These are phyloP conservation scores for Coprinopsis marcescibilis DNA, from an alignment of 768 basidiomycete species.

Conservation along the genomic window DNA sequence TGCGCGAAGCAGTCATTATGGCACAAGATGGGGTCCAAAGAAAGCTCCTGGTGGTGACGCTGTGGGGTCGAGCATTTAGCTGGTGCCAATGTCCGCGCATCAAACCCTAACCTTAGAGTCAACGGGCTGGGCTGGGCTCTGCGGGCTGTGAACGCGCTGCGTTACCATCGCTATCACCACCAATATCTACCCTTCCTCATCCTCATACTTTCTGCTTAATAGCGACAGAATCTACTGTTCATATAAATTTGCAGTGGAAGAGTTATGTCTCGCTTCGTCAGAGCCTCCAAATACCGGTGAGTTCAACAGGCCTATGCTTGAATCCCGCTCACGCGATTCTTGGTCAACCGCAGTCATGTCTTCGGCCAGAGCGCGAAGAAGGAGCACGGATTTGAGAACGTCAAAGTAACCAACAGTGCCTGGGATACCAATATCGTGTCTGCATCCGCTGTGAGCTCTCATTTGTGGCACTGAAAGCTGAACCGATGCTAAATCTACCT, in stretches of 20 bases:
- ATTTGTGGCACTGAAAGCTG: conserved; percentile 5
- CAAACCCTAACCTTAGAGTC: conserved; percentile 4
- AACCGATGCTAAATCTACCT: not conserved
- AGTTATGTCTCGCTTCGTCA: conserved; percentile 81
- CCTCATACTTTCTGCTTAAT: not conserved
- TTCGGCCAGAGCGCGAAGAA: conserved; percentile 87
- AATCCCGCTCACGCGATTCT: conserved; percentile 9
- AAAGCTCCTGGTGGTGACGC: too few species aligned
- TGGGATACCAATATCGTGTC: conserved; percentile 95
- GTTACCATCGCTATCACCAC: conserved; percentile 1
- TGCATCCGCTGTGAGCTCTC: conserved; percentile 64
- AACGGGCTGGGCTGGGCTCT: not conserved
- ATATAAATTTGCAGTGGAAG: not conserved
- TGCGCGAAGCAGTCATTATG: conserved; percentile 16
- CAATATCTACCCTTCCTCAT: conserved; percentile 8
- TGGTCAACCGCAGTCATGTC: conserved; percentile 61
- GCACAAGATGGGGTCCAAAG: conserved; percentile 3
- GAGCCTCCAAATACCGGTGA: conserved; percentile 82
- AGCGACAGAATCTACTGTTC: not conserved
- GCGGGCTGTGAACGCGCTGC: not conserved
- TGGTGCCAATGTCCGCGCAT: not conserved
- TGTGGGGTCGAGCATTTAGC: too few species aligned
- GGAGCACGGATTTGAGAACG: conserved; percentile 72
- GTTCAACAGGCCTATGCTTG: conserved; percentile 13
- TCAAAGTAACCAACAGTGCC: conserved; percentile 83